Evolutionary conservation across 495 filamentous ascomycete species (phyloP).

Genomic region (Daldinia concentrica): DNA sequence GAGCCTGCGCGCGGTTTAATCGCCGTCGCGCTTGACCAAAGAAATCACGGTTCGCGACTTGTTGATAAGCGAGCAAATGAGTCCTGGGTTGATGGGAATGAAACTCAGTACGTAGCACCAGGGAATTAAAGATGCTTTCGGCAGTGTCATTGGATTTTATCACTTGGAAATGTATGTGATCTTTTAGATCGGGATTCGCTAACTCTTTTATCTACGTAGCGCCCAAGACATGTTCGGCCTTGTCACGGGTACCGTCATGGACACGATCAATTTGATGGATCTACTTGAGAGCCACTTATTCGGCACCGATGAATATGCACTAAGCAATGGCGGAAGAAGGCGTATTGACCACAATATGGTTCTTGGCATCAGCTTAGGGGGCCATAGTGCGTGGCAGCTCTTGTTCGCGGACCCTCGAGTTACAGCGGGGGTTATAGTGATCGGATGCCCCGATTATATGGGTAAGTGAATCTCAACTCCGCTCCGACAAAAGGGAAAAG

Average conservation of each 20-base stretch:
- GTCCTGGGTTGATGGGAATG: slow-evolving; percentile 82
- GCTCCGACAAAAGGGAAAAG: background rate
- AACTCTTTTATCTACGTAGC: slow-evolving; percentile 32
- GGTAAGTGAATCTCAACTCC: slow-evolving; percentile 49
- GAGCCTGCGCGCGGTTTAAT: slow-evolving; percentile 65
- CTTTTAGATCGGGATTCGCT: slow-evolving; percentile 41
- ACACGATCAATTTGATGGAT: slow-evolving; percentile 76
- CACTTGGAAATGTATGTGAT: background rate
- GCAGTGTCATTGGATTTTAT: background rate
- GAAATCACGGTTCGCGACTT: slow-evolving; percentile 84
- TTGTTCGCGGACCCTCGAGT: slow-evolving; percentile 81
- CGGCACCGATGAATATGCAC: slow-evolving; percentile 50
- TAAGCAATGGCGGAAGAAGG: slow-evolving; percentile 36
- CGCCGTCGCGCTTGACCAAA: slow-evolving; percentile 83
- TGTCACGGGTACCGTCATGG: slow-evolving; percentile 72
- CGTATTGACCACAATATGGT: slow-evolving; percentile 75
- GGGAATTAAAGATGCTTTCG: slow-evolving; percentile 46
- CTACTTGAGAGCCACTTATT: slow-evolving; percentile 81
- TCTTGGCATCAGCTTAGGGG: slow-evolving; percentile 85
- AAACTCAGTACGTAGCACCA: slow-evolving; percentile 71
- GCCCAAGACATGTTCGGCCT: slow-evolving; percentile 51
- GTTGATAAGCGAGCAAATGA: slow-evolving; percentile 69
- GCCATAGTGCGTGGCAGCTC: slow-evolving; percentile 86
- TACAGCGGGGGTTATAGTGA: slow-evolving; percentile 75
- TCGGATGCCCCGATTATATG: slow-evolving; percentile 90